These are phyloP conservation scores for Halophytophthora batemanensis DNA, from an alignment of 352 stramenopile genomes.

Conservation along the genomic window DNA sequence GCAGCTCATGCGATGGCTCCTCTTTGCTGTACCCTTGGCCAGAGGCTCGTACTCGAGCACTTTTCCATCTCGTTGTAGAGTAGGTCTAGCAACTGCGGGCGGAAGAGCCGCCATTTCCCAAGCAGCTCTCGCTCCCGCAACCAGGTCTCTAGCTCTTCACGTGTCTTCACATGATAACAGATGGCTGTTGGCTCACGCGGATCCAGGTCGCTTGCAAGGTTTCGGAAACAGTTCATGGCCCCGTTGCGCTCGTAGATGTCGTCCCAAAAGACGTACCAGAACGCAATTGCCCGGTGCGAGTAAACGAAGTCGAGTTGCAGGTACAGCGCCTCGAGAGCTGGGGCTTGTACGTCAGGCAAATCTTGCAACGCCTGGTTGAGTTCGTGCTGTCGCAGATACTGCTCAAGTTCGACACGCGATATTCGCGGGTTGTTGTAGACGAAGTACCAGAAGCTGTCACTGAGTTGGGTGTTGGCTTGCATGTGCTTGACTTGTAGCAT, in stretches of 20 bases:
- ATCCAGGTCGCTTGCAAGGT: conserved; percentile 10
- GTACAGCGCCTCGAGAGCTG: conserved; percentile 12
- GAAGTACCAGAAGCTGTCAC: conserved; percentile 35
- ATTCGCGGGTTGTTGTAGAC: conserved; percentile 33
- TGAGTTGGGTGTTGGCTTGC: conserved; percentile 19
- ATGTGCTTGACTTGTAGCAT: conserved; percentile 15
- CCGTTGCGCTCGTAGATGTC: conserved; percentile 37
- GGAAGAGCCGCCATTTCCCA: too few relatives aligned
- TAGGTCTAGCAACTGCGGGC: too few relatives aligned
- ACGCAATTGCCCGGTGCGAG: conserved; percentile 19
- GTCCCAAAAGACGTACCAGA: conserved; percentile 55
- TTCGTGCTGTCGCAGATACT: conserved; percentile 8
- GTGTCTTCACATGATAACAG: conserved; percentile 28
- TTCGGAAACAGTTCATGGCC: conserved; percentile 21
- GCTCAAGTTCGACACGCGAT: conserved; percentile 17
- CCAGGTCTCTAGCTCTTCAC: conserved; percentile 18
- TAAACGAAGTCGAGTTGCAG: conserved; percentile 23
- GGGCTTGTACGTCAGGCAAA: conserved; percentile 5
- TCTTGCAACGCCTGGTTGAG: conserved; percentile 8
- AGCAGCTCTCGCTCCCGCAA: conserved; percentile 12
- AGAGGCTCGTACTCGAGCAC: too few relatives aligned
- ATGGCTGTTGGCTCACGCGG: conserved; percentile 18
- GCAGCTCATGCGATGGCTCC: too few relatives aligned
- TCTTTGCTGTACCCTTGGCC: too few relatives aligned
- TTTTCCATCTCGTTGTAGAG: too few relatives aligned